A percentile compares a stretch with the other conserved stretches of the same genome.
Conservation (phyloP, 768 basidiomycete species). For the Xerocomus brunneocitrinus region DNA sequence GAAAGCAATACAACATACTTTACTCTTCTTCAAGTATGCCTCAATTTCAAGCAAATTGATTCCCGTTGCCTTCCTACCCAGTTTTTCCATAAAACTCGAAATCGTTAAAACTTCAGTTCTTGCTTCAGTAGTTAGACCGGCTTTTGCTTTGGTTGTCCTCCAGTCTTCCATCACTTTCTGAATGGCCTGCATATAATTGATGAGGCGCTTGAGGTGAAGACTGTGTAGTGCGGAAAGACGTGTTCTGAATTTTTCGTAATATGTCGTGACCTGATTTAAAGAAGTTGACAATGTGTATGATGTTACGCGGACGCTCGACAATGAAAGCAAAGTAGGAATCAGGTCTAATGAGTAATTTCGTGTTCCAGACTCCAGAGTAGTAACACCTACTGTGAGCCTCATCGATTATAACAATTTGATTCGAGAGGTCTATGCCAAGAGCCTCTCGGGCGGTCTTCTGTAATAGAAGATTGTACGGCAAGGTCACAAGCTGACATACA, state of each 20-base stretch:
- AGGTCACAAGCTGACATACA: conserved; percentile 64
- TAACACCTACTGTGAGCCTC: conserved; percentile 86
- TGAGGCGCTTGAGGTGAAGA: conserved; percentile 75
- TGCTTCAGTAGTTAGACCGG: conserved; percentile 6
- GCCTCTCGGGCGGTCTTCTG: conserved; percentile 81
- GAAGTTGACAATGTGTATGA: conserved; percentile 54
- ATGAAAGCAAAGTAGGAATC: conserved; percentile 82
- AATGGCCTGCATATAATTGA: conserved; percentile 67
- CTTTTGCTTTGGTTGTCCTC: conserved; percentile 29
- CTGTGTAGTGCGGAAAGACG: conserved; percentile 68
- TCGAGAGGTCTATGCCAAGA: conserved; percentile 77
- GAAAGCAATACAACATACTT: conserved; percentile 52
- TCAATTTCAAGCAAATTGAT: conserved; percentile 85
- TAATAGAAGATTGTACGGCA: conserved; percentile 91
- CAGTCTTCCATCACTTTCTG: conserved; percentile 55
- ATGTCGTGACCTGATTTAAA: conserved; percentile 68
- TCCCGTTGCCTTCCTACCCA: conserved; percentile 66
- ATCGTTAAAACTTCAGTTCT: conserved; percentile 64
- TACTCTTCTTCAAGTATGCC: conserved; percentile 75
- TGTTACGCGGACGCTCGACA: conserved; percentile 71
- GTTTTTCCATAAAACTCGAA: conserved; percentile 53
- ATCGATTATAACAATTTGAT: conserved; percentile 87
- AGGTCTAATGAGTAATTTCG: conserved; percentile 53
- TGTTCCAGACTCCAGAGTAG: not conserved
- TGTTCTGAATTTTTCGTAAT: conserved; percentile 74